Evolutionary conservation across 2,329 filamentous ascomycete genomes (phyloP), one percentile per base, ranked within the genome.

Genomic region (Penicillium sp.): DNA sequence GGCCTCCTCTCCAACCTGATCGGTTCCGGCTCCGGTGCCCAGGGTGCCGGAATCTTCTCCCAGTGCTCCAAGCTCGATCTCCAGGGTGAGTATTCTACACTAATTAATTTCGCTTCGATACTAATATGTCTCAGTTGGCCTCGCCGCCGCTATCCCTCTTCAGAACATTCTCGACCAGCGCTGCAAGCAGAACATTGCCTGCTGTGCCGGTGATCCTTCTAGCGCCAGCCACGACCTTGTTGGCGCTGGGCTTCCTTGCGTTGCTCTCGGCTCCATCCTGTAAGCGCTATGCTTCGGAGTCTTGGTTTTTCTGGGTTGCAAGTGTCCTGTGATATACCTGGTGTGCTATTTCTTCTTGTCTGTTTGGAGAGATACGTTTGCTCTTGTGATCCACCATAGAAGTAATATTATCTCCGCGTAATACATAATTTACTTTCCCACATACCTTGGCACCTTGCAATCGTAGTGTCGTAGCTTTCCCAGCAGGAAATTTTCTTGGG

Each of bases 161-260:
- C 58, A 65, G 57, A 67, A 71, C 27, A 5, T 68, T 3, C 35
- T 70, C 61, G 64, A 66, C 66, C 56, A 66, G 63, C 42, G 60
- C 38, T 72, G 69, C 69, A 65, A 71, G 67, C 65, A 69, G 62
- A 71, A 71, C 65, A 63, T 71, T 52, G 67, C 69, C 44, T 72
- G 69, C 58, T 72, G 69, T 62, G 59, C 66, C 56, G 58, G 62
- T 53, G 64, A 65, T 49, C 56, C 59, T 9, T 58, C 63, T 57
- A 41, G 28, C 28, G 65, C 33, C 14, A 41, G 20, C 41, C 44
- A 44, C 42, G 54, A 36, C 18, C 27, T 68, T 51, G 53, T 73
- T 48, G 69, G 68, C 33, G 45, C 70, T 42, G 67, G 50, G 48
- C 58, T 70, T 56, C 67, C 69, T 47, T 72, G 69, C 54, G 51